These are phyloP conservation scores for Simplicillium sp. DNA, from an alignment of 2,329 filamentous ascomycete genomes.

Conservation along the genomic window DNA sequence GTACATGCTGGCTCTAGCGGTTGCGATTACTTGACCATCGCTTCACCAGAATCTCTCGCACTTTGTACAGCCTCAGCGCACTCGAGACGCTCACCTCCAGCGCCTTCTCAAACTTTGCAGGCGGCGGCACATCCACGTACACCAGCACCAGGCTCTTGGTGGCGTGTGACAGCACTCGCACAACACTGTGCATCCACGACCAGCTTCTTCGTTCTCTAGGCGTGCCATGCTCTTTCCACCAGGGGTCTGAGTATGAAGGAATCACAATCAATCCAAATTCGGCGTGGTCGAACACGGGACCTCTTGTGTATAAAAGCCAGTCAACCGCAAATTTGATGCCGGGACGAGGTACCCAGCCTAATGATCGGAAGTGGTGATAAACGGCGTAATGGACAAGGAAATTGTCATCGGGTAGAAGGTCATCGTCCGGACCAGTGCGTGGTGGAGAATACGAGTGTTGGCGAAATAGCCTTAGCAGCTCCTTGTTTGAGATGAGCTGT, in stretches of 20 bases:
- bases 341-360: conserved; percentile 88
- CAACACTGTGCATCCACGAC: conserved; percentile 82
- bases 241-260: conserved; percentile 67
- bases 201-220: conserved; percentile 46
- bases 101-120: conserved; percentile 36
- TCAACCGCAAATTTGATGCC: conserved; percentile 94
- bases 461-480: conserved; percentile 59
- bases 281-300: conserved; percentile 89
- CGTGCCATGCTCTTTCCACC: conserved; percentile 57
- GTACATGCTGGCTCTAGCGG: conserved; percentile 18
- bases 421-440: conserved; percentile 22
- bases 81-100: conserved; percentile 47
- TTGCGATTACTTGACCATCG: conserved; percentile 81
- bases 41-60: conserved; percentile 72
- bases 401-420: conserved; percentile 63
- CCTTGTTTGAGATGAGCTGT: conserved; percentile 36
- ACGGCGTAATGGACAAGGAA: conserved; percentile 83
- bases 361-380: conserved; percentile 91
- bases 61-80: conserved; percentile 59
- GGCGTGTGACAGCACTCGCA: conserved; percentile 82
- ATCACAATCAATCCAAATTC: conserved; percentile 84
- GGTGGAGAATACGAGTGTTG: conserved; percentile 62
- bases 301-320: conserved; percentile 87
- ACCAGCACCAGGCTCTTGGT: conserved; percentile 82
- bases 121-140: conserved; percentile 84